Evolutionary conservation across 305 asterid genomes (phyloP).

Genomic region (Salvia sclarea): DNA sequence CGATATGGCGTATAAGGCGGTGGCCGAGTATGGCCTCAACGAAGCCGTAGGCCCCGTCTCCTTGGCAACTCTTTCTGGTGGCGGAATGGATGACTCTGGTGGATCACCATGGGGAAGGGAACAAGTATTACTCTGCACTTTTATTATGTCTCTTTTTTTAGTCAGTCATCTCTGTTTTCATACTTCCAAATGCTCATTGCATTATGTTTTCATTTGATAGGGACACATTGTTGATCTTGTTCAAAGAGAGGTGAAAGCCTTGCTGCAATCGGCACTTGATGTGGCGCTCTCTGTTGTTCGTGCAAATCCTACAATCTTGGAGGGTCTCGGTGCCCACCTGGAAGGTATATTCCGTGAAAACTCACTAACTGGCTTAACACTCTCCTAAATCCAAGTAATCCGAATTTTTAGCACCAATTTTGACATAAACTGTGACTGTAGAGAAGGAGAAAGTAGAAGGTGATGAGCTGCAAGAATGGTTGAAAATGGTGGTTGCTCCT

Average conservation of each 20-base stretch:
- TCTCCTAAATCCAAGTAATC: not conserved
- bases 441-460: constrained; percentile 98
- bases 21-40: constrained; percentile 96
- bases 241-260: constrained; percentile 77
- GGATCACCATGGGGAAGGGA: constrained; percentile 90
- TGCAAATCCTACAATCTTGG: constrained; percentile 85
- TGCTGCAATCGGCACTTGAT: constrained; percentile 90
- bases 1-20: constrained; percentile 99
- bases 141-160: constrained; percentile 19
- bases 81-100: constrained; percentile 92
- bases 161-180: constrained; percentile 17
- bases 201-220: constrained; percentile 41
- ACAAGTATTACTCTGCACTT: constrained; percentile 53
- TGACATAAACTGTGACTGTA: constrained; percentile 25
- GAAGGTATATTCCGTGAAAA: constrained; percentile 57
- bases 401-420: not conserved
- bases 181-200: constrained; percentile 23
- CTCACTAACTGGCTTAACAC: not conserved
- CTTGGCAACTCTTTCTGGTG: constrained; percentile 80
- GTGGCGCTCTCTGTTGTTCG: constrained; percentile 91
- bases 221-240: constrained; percentile 97
- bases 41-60: constrained; percentile 89
- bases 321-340: constrained; percentile 92
- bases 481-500: constrained; percentile 90
- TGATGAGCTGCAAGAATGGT: constrained; percentile 89